Evolutionary conservation across 1,139 yeast genomes (phyloP).

Genomic region (Scheffersomyces parashehatae): DNA sequence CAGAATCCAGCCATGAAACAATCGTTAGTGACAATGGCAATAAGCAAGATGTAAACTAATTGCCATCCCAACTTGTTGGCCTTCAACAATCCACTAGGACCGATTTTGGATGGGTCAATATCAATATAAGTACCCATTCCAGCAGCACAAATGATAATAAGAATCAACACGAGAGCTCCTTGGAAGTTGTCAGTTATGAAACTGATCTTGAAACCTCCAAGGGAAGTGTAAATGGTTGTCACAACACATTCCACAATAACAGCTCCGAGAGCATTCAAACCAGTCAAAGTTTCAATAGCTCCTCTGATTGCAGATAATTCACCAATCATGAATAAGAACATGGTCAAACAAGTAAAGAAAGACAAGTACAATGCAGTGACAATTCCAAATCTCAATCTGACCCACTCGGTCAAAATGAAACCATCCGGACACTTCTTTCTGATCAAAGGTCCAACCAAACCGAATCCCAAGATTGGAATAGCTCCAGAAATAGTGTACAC

Average conservation of each 20-base stretch:
- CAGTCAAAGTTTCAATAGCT: slow-evolving; percentile 77
- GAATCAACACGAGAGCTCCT: slow-evolving; percentile 68
- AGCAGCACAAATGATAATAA: slow-evolving; percentile 69
- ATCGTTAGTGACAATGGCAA: slow-evolving; percentile 89
- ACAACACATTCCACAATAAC: slow-evolving; percentile 86
- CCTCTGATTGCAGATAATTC: slow-evolving; percentile 79
- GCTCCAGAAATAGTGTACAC: slow-evolving; percentile 85
- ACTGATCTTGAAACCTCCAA: slow-evolving; percentile 90
- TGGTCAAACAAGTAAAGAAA: slow-evolving; percentile 79
- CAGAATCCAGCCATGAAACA: slow-evolving; percentile 91
- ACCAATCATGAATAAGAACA: slow-evolving; percentile 85
- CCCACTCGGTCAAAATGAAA: slow-evolving; percentile 95
- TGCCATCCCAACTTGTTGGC: slow-evolving; percentile 84
- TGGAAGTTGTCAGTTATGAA: slow-evolving; percentile 88
- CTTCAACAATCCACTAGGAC: slow-evolving; percentile 63
- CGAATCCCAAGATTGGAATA: slow-evolving; percentile 79
- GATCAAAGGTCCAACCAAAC: slow-evolving; percentile 78
- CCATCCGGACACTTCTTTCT: slow-evolving; percentile 85
- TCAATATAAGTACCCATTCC: slow-evolving; percentile 80
- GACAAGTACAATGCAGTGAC: slow-evolving; percentile 74
- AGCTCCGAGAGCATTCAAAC: slow-evolving; percentile 76
- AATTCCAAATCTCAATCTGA: slow-evolving; percentile 73
- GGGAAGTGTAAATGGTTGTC: slow-evolving; percentile 80
- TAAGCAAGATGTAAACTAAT: slow-evolving; percentile 75
- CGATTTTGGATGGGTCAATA: slow-evolving; percentile 63